Percentiles rank a stretch among this genome's conserved stretches.
These are phyloP conservation scores for Diplogelasinospora grovesii DNA, from an alignment of 495 filamentous ascomycete species.

Conservation along the genomic window DNA sequence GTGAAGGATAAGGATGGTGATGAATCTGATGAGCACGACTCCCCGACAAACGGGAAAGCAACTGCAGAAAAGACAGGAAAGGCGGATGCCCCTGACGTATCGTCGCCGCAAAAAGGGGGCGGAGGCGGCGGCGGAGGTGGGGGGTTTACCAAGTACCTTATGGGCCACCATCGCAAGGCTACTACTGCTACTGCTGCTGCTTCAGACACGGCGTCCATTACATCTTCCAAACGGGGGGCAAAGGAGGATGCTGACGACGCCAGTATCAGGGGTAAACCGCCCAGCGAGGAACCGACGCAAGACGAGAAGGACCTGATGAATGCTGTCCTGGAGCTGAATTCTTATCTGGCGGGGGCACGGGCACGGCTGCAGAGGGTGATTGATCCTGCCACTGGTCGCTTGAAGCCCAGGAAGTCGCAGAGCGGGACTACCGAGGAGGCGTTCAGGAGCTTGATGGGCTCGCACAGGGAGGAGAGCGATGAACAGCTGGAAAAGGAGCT, in stretches of 20 bases:
- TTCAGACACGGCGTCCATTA: conserved; percentile 59
- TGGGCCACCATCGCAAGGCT: conserved; percentile 44
- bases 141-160: conserved; percentile 45
- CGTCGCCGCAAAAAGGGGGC: conserved; percentile 37
- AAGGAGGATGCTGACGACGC: conserved; percentile 44
- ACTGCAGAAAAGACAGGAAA: conserved; percentile 37
- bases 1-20: conserved; percentile 30
- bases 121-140: too few relatives aligned
- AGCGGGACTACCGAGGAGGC: conserved; percentile 49
- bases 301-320: conserved; percentile 75
- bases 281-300: conserved; percentile 39
- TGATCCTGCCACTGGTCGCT: conserved; percentile 63
- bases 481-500: conserved; percentile 63
- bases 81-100: conserved; percentile 25
- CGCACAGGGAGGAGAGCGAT: conserved; percentile 44
- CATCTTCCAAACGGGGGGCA: conserved; percentile 46
- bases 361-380: conserved; percentile 75
- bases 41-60: conserved; percentile 41
- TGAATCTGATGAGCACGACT: conserved; percentile 36
- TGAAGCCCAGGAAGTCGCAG: conserved; percentile 52
- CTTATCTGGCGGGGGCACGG: conserved; percentile 78
- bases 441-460: conserved; percentile 40
- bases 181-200: too few relatives aligned
- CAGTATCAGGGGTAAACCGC: conserved; percentile 29
- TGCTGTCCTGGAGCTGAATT: conserved; percentile 73